phyloP scores from a whole-genome alignment of 2,329 filamentous ascomycete species.

The Microthyrium microscopicum region DNA sequence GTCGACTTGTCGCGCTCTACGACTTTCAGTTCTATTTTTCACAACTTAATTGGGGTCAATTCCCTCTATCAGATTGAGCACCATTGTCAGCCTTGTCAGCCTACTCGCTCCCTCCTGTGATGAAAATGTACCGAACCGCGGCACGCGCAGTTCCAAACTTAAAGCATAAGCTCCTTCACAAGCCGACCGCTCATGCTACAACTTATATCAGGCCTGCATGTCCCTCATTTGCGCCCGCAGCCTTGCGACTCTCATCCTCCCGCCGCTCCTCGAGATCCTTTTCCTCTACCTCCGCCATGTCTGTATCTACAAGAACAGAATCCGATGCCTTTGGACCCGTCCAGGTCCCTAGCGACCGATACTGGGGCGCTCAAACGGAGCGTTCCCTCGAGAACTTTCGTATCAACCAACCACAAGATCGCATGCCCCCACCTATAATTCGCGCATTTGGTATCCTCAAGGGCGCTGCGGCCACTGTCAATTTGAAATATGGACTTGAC shows the following conservation, averaged over 20 bases:
- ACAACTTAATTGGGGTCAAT: no score
- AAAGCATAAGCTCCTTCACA: not conserved
- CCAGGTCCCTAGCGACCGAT: slow-evolving; percentile 79
- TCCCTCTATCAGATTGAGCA: no score
- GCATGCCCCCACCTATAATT: slow-evolving; percentile 87
- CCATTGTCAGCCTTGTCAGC: no score
- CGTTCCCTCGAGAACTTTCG: slow-evolving; percentile 93
- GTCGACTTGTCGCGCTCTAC: no score
- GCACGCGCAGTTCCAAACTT: no score
- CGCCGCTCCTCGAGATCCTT: no score
- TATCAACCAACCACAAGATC: slow-evolving; percentile 98
- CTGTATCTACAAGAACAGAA: slow-evolving; percentile 53
- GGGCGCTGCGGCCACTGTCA: slow-evolving; percentile 87
- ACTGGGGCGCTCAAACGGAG: slow-evolving; percentile 98
- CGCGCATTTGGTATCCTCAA: slow-evolving; percentile 94
- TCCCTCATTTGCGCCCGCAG: no score
- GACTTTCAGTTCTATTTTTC: no score
- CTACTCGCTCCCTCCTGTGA: no score
- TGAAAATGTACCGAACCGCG: no score
- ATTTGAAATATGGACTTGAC: slow-evolving; percentile 88
- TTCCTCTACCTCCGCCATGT: slow-evolving; percentile 19
- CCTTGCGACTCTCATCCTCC: no score
- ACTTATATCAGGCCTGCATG: not conserved
- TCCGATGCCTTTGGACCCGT: slow-evolving; percentile 97
- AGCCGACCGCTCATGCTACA: not conserved